Evolutionary conservation across 495 filamentous ascomycete species (phyloP).

Genomic region (Lasiosphaeriaceae sp.): DNA sequence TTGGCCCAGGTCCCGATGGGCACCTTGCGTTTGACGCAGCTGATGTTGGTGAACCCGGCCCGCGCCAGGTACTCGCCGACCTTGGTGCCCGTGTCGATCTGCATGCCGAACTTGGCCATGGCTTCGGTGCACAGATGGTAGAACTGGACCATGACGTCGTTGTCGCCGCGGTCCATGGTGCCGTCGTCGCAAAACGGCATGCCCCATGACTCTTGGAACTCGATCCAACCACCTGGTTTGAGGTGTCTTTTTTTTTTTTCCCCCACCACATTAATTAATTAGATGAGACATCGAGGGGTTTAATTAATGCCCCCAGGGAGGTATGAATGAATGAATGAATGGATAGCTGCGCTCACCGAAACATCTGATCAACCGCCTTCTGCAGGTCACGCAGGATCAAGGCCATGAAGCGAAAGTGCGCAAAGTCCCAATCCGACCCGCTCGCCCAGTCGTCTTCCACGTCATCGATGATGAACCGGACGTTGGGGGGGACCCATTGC

Average conservation of each 20-base stretch:
- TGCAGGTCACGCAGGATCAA: constrained; percentile 17
- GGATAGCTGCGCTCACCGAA: constrained; percentile 18
- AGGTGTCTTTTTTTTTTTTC: constrained; percentile 16
- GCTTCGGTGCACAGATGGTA: constrained; percentile 24
- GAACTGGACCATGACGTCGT: constrained; percentile 30
- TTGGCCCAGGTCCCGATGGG: constrained; percentile 55
- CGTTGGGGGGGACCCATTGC: constrained; percentile 34
- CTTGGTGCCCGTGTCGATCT: constrained; percentile 41
- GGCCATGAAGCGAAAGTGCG: constrained; percentile 34
- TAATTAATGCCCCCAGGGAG: neutral
- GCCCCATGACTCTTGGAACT: constrained; percentile 38
- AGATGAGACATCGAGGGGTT: neutral
- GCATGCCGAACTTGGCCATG: constrained; percentile 30
- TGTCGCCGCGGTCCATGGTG: constrained; percentile 20
- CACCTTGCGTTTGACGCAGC: constrained; percentile 46
- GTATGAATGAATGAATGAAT: neutral
- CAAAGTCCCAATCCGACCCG: constrained; percentile 31
- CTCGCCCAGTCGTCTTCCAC: constrained; percentile 38
- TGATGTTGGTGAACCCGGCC: constrained; percentile 57
- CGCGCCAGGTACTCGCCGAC: constrained; percentile 45
- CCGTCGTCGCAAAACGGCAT: constrained; percentile 34
- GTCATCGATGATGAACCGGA: constrained; percentile 43
- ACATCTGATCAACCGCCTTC: constrained; percentile 25
- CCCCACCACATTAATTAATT: neutral
- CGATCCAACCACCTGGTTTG: constrained; percentile 33